phyloP scores from a whole-genome alignment of 768 basidiomycete species.

The Mycena metata region DNA sequence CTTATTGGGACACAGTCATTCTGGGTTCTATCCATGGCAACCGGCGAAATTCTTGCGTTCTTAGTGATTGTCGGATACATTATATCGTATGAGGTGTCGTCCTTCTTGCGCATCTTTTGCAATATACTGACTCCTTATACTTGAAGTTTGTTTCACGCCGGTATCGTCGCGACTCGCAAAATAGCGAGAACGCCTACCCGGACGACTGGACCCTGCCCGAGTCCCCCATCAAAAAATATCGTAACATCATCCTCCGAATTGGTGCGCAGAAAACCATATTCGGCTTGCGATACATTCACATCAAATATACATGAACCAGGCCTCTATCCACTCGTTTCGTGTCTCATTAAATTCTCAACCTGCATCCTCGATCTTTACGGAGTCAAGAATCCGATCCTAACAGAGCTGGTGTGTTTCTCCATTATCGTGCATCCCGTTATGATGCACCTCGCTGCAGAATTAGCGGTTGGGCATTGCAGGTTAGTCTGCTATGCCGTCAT shows the following conservation, averaged over 20 bases:
- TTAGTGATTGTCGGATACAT: constrained; percentile 31
- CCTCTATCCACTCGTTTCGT: constrained; percentile 44
- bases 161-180: background rate
- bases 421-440: background rate
- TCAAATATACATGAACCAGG: constrained; percentile 4
- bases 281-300: background rate
- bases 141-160: background rate
- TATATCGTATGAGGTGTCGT: no score
- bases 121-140: background rate
- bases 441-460: background rate
- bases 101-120: no score
- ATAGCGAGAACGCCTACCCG: background rate
- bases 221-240: constrained; percentile 10
- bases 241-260: constrained; percentile 12
- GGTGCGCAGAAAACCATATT: background rate
- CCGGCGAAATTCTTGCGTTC: constrained; percentile 38
- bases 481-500: no score
- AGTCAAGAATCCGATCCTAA: background rate
- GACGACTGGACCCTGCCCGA: no score
- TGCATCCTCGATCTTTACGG: constrained; percentile 38
- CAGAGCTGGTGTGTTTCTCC: background rate
- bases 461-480: background rate
- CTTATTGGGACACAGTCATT: constrained; percentile 45
- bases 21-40: constrained; percentile 41
- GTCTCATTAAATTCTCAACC: constrained; percentile 40